Evolutionary conservation across 2,329 filamentous ascomycete species (phyloP).

Genomic region (Nemania serpens): DNA sequence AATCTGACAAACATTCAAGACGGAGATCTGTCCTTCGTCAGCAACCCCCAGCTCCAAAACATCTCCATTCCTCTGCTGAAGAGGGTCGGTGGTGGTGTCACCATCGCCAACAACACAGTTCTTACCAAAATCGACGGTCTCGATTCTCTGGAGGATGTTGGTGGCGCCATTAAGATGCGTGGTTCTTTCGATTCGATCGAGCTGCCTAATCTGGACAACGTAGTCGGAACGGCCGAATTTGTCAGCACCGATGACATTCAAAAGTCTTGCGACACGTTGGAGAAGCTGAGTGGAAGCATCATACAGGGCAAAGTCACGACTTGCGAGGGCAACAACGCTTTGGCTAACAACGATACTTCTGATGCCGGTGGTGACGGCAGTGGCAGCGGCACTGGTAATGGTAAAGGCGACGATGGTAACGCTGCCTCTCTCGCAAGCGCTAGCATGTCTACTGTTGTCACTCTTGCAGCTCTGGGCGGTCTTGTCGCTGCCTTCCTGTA

Average conservation of each 20-base stretch:
- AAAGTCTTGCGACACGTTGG: slow-evolving; percentile 59
- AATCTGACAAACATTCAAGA: slow-evolving; percentile 71
- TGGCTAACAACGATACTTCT: slow-evolving; percentile 56
- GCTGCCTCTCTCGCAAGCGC: slow-evolving; percentile 52
- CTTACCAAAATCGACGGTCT: slow-evolving; percentile 70
- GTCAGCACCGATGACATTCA: slow-evolving; percentile 67
- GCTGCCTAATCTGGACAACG: slow-evolving; percentile 69
- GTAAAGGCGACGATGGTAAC: slow-evolving; percentile 38
- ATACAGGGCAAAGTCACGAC: slow-evolving; percentile 53
- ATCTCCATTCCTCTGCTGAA: slow-evolving; percentile 73
- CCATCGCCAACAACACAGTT: slow-evolving; percentile 85
- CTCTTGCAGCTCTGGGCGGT: slow-evolving; percentile 26
- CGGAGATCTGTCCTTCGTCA: slow-evolving; percentile 65
- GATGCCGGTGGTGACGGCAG: slow-evolving; percentile 27
- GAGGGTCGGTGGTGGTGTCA: slow-evolving; percentile 76
- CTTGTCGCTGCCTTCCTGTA: slow-evolving; percentile 54
- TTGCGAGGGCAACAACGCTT: slow-evolving; percentile 57
- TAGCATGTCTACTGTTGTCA: slow-evolving; percentile 54
- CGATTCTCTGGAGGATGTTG: slow-evolving; percentile 68
- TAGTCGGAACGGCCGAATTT: slow-evolving; percentile 74
- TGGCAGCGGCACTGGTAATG: slow-evolving; percentile 35
- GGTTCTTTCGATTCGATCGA: slow-evolving; percentile 78
- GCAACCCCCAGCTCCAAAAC: slow-evolving; percentile 69
- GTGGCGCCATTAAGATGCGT: slow-evolving; percentile 81
- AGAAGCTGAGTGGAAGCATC: slow-evolving; percentile 49